These are phyloP conservation scores for Tetrastigma voinierianum DNA, from an alignment of 164 flowering plant genomes.

Conservation along the genomic window DNA sequence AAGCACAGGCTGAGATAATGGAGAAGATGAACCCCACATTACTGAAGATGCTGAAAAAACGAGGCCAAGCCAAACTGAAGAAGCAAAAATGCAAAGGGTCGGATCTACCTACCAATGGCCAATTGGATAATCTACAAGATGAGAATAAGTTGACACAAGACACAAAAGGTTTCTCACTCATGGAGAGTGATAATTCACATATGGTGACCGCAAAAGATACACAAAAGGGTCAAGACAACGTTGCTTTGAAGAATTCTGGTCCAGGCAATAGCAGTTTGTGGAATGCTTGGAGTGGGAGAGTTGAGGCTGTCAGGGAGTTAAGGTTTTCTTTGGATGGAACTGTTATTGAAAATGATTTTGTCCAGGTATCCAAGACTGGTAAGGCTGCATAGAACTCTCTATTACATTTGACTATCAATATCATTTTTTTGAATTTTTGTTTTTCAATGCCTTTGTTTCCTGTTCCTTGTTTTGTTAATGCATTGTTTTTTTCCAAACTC, in stretches of 20 bases:
- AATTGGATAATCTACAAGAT: slow-evolving; percentile 7
- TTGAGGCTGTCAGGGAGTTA: slow-evolving; percentile 70
- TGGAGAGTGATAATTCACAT: slow-evolving; percentile 20
- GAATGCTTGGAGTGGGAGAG: slow-evolving; percentile 83
- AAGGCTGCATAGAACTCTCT: slow-evolving; percentile 2
- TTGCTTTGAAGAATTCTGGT: slow-evolving; percentile 15
- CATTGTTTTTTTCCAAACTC: background rate
- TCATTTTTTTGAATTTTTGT: background rate
- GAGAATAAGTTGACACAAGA: slow-evolving; percentile 18
- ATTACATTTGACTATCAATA: background rate
- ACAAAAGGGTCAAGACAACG: slow-evolving; percentile 13
- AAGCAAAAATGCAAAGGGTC: slow-evolving; percentile 27
- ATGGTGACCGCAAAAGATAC: slow-evolving; percentile 11
- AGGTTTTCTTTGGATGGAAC: slow-evolving; percentile 82
- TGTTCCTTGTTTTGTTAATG: background rate
- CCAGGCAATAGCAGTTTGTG: slow-evolving; percentile 36
- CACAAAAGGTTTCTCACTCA: slow-evolving; percentile 4
- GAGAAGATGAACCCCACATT: slow-evolving; percentile 64
- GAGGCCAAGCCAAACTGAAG: slow-evolving; percentile 57
- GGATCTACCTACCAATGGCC: slow-evolving; percentile 7
- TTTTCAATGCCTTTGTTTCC: background rate
- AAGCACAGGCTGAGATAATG: slow-evolving; percentile 81
- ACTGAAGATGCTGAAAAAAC: slow-evolving; percentile 47
- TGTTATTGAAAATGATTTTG: slow-evolving; percentile 38
- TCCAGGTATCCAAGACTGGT: slow-evolving; percentile 27